A percentile compares a stretch with the other conserved stretches of the same genome.
These are phyloP conservation scores for Tolypocladium paradoxum DNA, from an alignment of 2,329 filamentous ascomycete genomes.

Conservation along the genomic window DNA sequence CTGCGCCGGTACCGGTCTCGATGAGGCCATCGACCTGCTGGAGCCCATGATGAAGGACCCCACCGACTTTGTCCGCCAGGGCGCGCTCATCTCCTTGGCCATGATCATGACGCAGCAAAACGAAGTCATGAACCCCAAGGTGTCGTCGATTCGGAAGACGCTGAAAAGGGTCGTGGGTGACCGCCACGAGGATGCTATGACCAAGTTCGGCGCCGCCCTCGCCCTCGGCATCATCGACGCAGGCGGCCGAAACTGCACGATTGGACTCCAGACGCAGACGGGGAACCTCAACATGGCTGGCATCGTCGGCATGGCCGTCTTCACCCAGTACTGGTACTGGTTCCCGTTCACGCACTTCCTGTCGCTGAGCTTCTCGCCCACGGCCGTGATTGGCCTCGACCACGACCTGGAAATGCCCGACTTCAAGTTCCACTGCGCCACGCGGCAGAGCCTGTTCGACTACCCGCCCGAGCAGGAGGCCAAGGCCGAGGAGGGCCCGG, in stretches of 20 bases:
- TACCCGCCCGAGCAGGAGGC: slow-evolving; percentile 95
- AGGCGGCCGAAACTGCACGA: slow-evolving; percentile 95
- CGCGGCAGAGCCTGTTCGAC: slow-evolving; percentile 89
- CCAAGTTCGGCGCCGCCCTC: slow-evolving; percentile 91
- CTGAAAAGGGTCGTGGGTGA: slow-evolving; percentile 90
- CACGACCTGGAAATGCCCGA: slow-evolving; percentile 86
- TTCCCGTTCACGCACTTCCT: slow-evolving; percentile 98
- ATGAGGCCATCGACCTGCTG: slow-evolving; percentile 90
- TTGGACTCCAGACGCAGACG: slow-evolving; percentile 92
- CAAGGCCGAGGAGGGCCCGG: slow-evolving; percentile 86
- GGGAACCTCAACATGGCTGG: slow-evolving; percentile 98
- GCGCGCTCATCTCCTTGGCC: slow-evolving; percentile 81
- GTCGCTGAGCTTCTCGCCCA: slow-evolving; percentile 91
- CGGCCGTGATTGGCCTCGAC: slow-evolving; percentile 88
- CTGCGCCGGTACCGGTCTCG: slow-evolving; percentile 88
- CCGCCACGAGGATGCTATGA: slow-evolving; percentile 97
- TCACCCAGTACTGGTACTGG: slow-evolving; percentile 99
- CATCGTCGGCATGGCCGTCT: slow-evolving; percentile 95
- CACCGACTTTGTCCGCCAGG: slow-evolving; percentile 95
- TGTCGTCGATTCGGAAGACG: slow-evolving; percentile 79
- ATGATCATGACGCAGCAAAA: slow-evolving; percentile 99
- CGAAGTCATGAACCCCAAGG: slow-evolving; percentile 96
- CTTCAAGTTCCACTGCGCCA: slow-evolving; percentile 94
- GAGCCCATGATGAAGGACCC: slow-evolving; percentile 99
- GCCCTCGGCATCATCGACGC: slow-evolving; percentile 96